A percentile compares a stretch with the other conserved stretches of the same genome.
phyloP scores from a whole-genome alignment of 768 basidiomycete genomes.

The Mycena galericulata region DNA sequence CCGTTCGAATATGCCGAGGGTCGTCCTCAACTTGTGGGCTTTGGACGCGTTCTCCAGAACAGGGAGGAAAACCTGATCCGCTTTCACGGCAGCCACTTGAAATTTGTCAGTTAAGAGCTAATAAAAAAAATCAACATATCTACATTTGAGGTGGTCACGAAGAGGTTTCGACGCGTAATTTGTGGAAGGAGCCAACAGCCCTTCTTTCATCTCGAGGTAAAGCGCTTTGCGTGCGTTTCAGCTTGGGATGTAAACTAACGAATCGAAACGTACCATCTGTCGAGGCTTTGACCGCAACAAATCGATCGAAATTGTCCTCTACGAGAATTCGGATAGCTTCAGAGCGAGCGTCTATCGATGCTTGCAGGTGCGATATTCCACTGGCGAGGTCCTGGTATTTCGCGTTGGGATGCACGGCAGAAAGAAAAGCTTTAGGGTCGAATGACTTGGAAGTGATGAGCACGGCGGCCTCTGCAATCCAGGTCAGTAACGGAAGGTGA shows the following conservation, averaged over 20 bases:
- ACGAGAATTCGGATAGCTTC: conserved; percentile 96
- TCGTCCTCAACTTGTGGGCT: conserved; percentile 91
- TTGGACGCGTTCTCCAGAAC: conserved; percentile 96
- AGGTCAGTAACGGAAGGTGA: neutral
- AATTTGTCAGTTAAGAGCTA: neutral
- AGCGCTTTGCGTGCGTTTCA: conserved; percentile 64
- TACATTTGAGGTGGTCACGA: conserved; percentile 88
- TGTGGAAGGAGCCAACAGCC: conserved; percentile 77
- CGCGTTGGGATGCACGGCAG: conserved; percentile 92
- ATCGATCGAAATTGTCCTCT: conserved; percentile 97
- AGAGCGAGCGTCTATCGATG: conserved; percentile 89
- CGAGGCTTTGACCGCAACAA: conserved; percentile 96
- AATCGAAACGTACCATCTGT: conserved; percentile 78
- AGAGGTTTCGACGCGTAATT: conserved; percentile 89
- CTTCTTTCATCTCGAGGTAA: conserved; percentile 93
- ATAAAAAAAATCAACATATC: conserved; percentile 36
- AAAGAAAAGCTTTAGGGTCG: conserved; percentile 94
- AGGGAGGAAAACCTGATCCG: conserved; percentile 95
- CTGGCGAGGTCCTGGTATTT: conserved; percentile 90
- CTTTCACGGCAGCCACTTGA: conserved; percentile 90
- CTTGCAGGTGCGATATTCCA: conserved; percentile 79
- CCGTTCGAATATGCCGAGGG: conserved; percentile 94
- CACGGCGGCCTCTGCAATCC: conserved; percentile 75
- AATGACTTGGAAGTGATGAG: conserved; percentile 94
- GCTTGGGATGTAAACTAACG: conserved; percentile 4